A percentile compares a stretch with the other conserved stretches of the same genome.
phyloP scores from a whole-genome alignment of 345 rosid species.

The Microthlaspi erraticum region DNA sequence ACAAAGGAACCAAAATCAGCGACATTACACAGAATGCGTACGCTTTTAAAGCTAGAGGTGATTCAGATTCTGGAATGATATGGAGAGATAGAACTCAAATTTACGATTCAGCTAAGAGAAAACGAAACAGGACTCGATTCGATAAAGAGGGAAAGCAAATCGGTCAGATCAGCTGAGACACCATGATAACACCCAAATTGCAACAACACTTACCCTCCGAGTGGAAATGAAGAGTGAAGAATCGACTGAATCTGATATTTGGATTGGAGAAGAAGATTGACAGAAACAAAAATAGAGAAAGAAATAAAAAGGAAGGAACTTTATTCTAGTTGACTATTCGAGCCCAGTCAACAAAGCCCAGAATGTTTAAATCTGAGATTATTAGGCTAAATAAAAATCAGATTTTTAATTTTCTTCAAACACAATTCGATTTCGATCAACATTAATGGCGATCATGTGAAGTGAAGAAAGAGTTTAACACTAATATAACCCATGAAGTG shows the following conservation, averaged over 20 bases:
- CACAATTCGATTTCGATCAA: background rate
- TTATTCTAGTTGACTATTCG: background rate
- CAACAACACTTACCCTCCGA: conserved; percentile 22
- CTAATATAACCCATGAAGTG: background rate
- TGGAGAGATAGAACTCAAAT: background rate
- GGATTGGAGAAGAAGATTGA: conserved; percentile 31
- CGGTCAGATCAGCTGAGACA: background rate
- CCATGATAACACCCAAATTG: background rate
- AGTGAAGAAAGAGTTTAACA: conserved; percentile 8
- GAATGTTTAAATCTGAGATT: conserved; percentile 4
- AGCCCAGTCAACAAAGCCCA: conserved; percentile 44
- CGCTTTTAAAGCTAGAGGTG: conserved; percentile 3
- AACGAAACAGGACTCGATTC: background rate
- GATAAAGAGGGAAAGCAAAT: background rate
- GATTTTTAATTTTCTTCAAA: background rate
- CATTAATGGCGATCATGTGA: background rate
- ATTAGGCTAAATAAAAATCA: background rate
- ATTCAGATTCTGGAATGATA: conserved; percentile 7
- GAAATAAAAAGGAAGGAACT: conserved; percentile 1
- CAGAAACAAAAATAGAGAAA: background rate
- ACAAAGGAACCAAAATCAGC: conserved; percentile 23
- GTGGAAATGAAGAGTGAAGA: background rate
- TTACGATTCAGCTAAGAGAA: background rate
- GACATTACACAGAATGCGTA: background rate
- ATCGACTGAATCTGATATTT: conserved; percentile 23